A percentile compares a stretch with the other conserved stretches of the same genome.
Conservation (phyloP, 169 alveolate species). For the Perkinsus chesapeaki region DNA sequence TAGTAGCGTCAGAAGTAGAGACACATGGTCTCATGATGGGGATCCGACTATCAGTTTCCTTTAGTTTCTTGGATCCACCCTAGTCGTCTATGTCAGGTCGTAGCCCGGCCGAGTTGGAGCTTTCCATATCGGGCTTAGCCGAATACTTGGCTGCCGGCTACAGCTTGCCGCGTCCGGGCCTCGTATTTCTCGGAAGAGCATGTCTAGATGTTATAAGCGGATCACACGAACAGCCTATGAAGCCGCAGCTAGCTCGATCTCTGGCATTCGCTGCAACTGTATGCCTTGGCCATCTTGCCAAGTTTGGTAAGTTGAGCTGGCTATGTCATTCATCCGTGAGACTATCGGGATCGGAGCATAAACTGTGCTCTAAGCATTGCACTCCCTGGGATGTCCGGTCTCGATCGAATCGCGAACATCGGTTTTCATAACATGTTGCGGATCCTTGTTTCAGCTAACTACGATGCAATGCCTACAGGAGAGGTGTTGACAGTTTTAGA, state of each 20-base stretch:
- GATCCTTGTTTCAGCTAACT: neutral
- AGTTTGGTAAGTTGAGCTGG: neutral
- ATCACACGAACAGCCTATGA: neutral
- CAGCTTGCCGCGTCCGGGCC: neutral
- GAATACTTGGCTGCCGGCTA: neutral
- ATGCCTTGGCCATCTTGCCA: neutral
- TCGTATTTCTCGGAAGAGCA: neutral
- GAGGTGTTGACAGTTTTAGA: neutral
- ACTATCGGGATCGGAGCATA: too few relatives aligned
- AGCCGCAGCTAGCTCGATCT: neutral
- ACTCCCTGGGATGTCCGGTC: too few relatives aligned
- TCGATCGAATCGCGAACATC: too few relatives aligned
- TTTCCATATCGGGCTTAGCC: neutral
- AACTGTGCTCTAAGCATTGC: too few relatives aligned
- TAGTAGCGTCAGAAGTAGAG: too few relatives aligned
- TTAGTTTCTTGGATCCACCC: too few relatives aligned
- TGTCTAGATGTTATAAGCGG: neutral
- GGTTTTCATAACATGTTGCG: too few relatives aligned
- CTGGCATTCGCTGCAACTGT: neutral
- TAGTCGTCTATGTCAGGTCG: neutral
- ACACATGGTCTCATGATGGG: too few relatives aligned
- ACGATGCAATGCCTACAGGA: neutral
- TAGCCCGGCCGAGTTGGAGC: neutral
- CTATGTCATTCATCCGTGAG: too few relatives aligned
- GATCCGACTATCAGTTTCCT: too few relatives aligned